Evolutionary conservation across 768 basidiomycete species (phyloP).

Genomic region (Tylopilus sp.): DNA sequence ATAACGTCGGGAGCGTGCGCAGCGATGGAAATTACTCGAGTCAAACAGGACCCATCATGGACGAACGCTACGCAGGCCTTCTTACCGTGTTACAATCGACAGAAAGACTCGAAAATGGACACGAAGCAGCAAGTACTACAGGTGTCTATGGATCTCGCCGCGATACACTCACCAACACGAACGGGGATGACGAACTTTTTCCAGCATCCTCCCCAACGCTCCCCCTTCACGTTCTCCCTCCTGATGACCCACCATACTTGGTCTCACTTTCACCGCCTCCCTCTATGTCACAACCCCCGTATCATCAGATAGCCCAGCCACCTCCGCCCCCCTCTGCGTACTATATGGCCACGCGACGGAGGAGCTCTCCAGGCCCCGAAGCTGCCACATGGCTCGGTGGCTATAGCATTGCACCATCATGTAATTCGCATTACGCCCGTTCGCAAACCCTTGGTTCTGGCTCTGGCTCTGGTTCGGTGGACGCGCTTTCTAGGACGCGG

Average conservation of each 20-base stretch:
- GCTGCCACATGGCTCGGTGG: constrained; percentile 25
- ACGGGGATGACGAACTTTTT: constrained; percentile 7
- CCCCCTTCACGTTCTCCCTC: constrained; percentile 11
- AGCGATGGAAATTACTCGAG: background rate
- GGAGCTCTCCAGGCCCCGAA: constrained; percentile 29
- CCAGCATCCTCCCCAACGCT: constrained; percentile 26
- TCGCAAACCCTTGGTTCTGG: constrained; percentile 30
- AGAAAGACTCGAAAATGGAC: constrained; percentile 8
- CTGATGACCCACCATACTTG: constrained; percentile 16
- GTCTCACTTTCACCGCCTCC: constrained; percentile 27
- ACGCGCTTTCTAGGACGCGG: constrained; percentile 25
- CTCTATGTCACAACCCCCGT: background rate
- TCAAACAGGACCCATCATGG: constrained; percentile 7
- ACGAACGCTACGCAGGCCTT: constrained; percentile 28
- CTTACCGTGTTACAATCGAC: constrained; percentile 23
- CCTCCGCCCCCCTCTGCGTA: constrained; percentile 29
- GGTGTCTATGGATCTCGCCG: constrained; percentile 26
- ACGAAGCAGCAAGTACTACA: constrained; percentile 27
- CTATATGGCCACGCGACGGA: constrained; percentile 10
- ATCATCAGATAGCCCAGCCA: constrained; percentile 8
- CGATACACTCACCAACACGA: constrained; percentile 6
- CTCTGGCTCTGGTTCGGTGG: constrained; percentile 23
- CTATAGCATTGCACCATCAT: constrained; percentile 24
- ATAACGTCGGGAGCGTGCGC: background rate
- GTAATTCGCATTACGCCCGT: constrained; percentile 23